Evolutionary conservation across 495 filamentous ascomycete species (phyloP), one percentile per base, ranked within the genome.

Genomic region (Xylaria sp.): DNA sequence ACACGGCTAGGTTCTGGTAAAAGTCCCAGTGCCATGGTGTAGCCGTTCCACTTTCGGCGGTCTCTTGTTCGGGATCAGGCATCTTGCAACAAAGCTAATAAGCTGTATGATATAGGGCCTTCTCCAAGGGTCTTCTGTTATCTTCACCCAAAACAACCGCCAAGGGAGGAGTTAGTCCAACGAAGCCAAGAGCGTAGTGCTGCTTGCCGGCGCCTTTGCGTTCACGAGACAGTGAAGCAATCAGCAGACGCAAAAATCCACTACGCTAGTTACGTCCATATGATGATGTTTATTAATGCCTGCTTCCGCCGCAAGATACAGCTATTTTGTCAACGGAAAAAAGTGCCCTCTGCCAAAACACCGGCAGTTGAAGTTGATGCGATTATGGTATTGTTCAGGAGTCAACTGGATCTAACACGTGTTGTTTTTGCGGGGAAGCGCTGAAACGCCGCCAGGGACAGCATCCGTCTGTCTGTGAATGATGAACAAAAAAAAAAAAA

Each of bases 161-260:
- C 37, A 41, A 62, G 58, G n/a, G 21, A 40, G 57, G 57, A n/a
- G 31, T 59, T 59, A 12, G 57, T 59, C 19, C 19, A 19, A 59
- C 15, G 26, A 15, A 55, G 26, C 50, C 14, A 26, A 55, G 50
- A 31, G 26, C 26, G 14, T 17, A 4, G n/a, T 7, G 15, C 26
- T 33, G 29, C 33, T 61, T 40, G 33, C 33, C 31, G 33, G 19
- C 15, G 59, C n/a, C 2, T 11, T 21, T 43, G 21, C 59, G 29
- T 43, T n/a, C 59, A 12, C 12, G 37, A 26, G 37, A 37, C 15
- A 29, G 31, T 3, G 59, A 65, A 33, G 29, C 44, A 26, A 50
- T 65, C 41, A 66, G 44, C 62, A 66, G 62, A 52, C 44, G 21
- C 17, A 44, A 50, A 65, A 19, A 37, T 52, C 43, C 44, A 64